Percentiles rank a stretch among this genome's conserved stretches.
These are phyloP conservation scores for Pichia sp. DNA, from an alignment of 1,139 yeast genomes.

Conservation along the genomic window DNA sequence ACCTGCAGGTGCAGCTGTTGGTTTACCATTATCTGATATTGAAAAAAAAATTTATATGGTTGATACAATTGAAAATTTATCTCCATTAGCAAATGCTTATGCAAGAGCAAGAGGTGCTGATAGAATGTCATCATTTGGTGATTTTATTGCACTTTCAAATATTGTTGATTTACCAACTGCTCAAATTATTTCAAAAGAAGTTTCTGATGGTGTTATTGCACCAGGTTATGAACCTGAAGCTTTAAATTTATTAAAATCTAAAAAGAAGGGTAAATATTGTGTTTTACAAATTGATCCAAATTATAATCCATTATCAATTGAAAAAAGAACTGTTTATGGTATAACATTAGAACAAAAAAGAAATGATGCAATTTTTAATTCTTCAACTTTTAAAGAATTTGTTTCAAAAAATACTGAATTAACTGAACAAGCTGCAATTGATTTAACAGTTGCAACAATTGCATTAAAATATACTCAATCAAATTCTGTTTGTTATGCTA, in stretches of 20 bases:
- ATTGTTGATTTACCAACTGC: slow-evolving; percentile 96
- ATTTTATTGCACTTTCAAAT: slow-evolving; percentile 93
- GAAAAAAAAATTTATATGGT: slow-evolving; percentile 96
- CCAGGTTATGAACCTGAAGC: slow-evolving; percentile 96
- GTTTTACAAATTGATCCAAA: slow-evolving; percentile 93
- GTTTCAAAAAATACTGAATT: slow-evolving; percentile 80
- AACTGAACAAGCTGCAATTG: slow-evolving; percentile 88
- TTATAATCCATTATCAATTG: slow-evolving; percentile 73
- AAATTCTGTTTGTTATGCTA: slow-evolving; percentile 96
- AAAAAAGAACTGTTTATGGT: slow-evolving; percentile 95
- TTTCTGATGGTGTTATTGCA: slow-evolving; percentile 96
- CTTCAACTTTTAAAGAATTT: slow-evolving; percentile 83
- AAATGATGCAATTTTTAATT: slow-evolving; percentile 92
- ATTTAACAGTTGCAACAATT: slow-evolving; percentile 93
- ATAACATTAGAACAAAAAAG: slow-evolving; percentile 93
- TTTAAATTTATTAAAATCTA: slow-evolving; percentile 75
- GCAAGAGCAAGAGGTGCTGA: slow-evolving; percentile 99
- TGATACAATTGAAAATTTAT: slow-evolving; percentile 85
- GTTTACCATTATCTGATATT: slow-evolving; percentile 79
- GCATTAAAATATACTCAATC: slow-evolving; percentile 97
- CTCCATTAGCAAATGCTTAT: slow-evolving; percentile 95
- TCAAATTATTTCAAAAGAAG: slow-evolving; percentile 93
- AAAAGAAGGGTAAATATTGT: slow-evolving; percentile 97
- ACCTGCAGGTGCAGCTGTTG: slow-evolving; percentile 98
- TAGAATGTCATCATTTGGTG: slow-evolving; percentile 99